Base-by-base conservation (phyloP, 805 yeast genomes). In the Pichia californica region DNA sequence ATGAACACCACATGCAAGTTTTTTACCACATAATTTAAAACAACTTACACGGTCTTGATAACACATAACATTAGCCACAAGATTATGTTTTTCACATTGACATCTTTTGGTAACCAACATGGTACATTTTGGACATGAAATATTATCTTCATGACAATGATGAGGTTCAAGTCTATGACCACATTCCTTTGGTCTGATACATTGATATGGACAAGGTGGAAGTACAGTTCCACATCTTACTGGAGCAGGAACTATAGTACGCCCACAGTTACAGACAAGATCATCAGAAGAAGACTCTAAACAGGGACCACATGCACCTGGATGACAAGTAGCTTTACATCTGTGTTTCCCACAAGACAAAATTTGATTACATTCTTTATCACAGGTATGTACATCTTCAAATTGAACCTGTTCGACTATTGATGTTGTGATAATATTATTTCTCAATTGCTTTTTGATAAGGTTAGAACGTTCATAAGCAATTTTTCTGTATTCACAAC, bases 261-360 rank as follows among this genome's bases (percentile, higher is more conserved):
- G 70, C 3, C 95, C 95, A 67, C 96, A 87, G 38, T 81, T 73
- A 56, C 96, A 87, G 3, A 78, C 74, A 52, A 84, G 65, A 57
- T 87, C 95, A 16, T 84, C 87, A 32, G 80, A 76, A n/a, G 83
- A 73, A 5, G 91, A 81, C 55, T 86, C 94, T 38, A 84, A 59
- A 58, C 96, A 87, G 11, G 88, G 83, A 4, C 79, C 75, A 62
- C 95, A 87, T 3, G 83, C 74, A 0, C 96, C 96, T 13, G 76
- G 66, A 60, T 87, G 96, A 53, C 95, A 87, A 20, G 79, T 73
- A 50, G 79, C 74, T 36, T 70, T 70, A 60, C 95, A 87, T 31
- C 68, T 55, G 59, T 87, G 96, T 34, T 58, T 54, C 0, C 80
- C 81, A 65, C 96, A 87, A 16, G 76, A 58, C 40, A 83, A 66